Percentiles rank a stretch among this genome's conserved stretches.
Evolutionary conservation across 2,329 filamentous ascomycete species (phyloP).

Genomic region (Pseudogymnoascus sp.): DNA sequence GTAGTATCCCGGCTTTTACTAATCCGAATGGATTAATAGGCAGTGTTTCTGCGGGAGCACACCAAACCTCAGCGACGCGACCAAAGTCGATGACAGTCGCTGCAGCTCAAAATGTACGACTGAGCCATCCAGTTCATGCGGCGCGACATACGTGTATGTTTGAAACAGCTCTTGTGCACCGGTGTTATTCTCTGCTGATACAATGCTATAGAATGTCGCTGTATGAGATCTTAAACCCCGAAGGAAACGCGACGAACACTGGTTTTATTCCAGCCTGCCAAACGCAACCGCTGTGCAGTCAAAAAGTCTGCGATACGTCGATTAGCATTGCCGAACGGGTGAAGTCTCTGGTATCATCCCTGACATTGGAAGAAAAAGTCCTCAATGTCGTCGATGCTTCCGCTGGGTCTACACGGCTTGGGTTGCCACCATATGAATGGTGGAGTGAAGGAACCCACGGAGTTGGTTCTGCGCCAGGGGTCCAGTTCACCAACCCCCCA

Average conservation of each 20-base stretch:
- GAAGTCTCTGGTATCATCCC: constrained; percentile 15
- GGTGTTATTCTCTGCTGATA: background rate
- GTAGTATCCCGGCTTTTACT: background rate
- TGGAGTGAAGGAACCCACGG: constrained; percentile 59
- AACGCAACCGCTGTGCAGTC: background rate
- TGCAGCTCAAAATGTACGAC: background rate
- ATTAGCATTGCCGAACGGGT: constrained; percentile 12
- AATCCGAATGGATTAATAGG: background rate
- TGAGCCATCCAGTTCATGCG: background rate
- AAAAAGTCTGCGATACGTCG: constrained; percentile 3
- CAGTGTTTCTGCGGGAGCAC: background rate
- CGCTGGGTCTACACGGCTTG: constrained; percentile 18
- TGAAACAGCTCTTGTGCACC: background rate
- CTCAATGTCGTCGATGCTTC: constrained; percentile 10
- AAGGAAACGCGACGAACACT: background rate
- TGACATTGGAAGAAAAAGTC: constrained; percentile 8
- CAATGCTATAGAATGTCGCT: background rate
- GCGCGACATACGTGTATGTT: background rate
- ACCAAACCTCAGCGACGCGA: background rate
- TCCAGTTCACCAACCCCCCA: constrained; percentile 44
- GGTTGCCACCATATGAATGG: constrained; percentile 18
- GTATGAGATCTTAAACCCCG: background rate
- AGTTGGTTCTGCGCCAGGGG: constrained; percentile 46
- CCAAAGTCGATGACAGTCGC: background rate
- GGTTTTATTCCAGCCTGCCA: background rate